phyloP scores from a whole-genome alignment of 2,329 filamentous ascomycete species.

The Didymosphaeria variabile region DNA sequence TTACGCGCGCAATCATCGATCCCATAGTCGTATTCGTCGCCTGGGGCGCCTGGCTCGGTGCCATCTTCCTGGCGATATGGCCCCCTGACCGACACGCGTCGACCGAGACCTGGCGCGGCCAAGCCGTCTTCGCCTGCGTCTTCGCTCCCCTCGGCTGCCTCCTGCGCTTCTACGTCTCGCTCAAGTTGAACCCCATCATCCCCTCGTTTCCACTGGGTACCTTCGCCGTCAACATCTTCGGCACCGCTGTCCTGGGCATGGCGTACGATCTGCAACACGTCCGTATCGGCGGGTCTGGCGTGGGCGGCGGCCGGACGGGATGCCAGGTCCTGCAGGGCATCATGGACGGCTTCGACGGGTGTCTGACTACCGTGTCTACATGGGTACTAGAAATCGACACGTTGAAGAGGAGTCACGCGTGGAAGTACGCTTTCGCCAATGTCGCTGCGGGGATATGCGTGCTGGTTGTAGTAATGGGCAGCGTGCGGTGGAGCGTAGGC shows the following conservation, averaged over 20 bases:
- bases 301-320: constrained; percentile 52
- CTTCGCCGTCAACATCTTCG: constrained; percentile 81
- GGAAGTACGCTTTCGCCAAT: constrained; percentile 72
- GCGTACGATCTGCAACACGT: constrained; percentile 81
- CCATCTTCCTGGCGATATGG: constrained; percentile 74
- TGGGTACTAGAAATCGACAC: constrained; percentile 57
- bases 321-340: constrained; percentile 59
- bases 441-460: constrained; percentile 66
- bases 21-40: constrained; percentile 70
- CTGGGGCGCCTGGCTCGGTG: constrained; percentile 79
- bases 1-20: constrained; percentile 71
- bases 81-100: constrained; percentile 66
- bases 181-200: constrained; percentile 73
- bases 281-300: constrained; percentile 54
- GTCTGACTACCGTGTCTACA: constrained; percentile 58
- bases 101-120: constrained; percentile 75
- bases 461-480: constrained; percentile 77
- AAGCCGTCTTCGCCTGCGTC: constrained; percentile 77
- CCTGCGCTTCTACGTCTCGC: constrained; percentile 74
- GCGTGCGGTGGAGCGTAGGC: constrained; percentile 72
- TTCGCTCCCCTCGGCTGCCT: constrained; percentile 86
- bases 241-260: constrained; percentile 78
- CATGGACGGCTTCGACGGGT: constrained; percentile 59
- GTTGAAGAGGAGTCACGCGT: constrained; percentile 63
- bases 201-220: constrained; percentile 84